Percentiles rank a stretch among this genome's conserved stretches.
Conservation (phyloP, 1,284 basidiomycete species). For the Clitocybe nebularis region DNA sequence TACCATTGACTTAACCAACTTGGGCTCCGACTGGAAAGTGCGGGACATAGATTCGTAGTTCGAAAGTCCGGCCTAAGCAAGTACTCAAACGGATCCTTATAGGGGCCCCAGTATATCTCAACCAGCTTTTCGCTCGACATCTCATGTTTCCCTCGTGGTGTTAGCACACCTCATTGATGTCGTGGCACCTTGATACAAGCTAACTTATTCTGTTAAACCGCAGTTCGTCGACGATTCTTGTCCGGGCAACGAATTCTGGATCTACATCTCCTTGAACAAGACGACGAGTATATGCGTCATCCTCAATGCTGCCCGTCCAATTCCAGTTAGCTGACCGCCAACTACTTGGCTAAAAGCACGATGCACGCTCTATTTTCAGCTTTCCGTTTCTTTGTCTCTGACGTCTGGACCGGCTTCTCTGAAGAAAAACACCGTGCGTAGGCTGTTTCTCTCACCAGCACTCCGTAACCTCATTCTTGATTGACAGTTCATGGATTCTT, state of each 20-base stretch:
- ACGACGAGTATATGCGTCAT: not conserved
- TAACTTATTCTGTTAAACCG: no score
- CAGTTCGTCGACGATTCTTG: not conserved
- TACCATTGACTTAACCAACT: no score
- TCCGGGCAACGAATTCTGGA: not conserved
- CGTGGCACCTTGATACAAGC: no score
- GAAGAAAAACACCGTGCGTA: conserved; percentile 4
- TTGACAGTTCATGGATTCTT: conserved; percentile 15
- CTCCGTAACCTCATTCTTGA: conserved; percentile 11
- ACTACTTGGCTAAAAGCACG: not conserved
- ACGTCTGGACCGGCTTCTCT: conserved; percentile 3
- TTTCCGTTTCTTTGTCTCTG: not conserved
- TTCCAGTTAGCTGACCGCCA: not conserved
- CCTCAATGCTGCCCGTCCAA: not conserved
- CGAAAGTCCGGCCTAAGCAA: no score
- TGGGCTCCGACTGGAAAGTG: no score
- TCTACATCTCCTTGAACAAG: not conserved
- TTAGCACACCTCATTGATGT: not conserved
- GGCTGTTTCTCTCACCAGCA: conserved; percentile 9
- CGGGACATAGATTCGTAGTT: no score
- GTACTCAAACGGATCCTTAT: no score
- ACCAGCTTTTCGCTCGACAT: conserved; percentile 11
- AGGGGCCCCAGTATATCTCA: not conserved
- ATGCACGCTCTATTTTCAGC: not conserved
- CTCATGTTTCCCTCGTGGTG: conserved; percentile 22